Conservation (phyloP, 169 alveolate genomes). For the Cyclospora cayetanensis region DNA sequence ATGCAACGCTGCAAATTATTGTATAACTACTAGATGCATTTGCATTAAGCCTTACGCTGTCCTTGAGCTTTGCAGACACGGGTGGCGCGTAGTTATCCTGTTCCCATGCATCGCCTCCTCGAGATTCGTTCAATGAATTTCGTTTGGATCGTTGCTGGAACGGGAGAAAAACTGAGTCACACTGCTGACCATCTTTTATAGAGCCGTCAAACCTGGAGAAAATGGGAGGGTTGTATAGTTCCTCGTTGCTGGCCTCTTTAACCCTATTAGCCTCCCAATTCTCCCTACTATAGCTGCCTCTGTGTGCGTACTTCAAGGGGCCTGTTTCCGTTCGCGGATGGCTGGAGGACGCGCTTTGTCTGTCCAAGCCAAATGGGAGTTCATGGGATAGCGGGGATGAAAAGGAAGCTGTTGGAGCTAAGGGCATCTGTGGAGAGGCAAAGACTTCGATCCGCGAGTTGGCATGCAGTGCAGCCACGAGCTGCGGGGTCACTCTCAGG, state of each 20-base stretch:
- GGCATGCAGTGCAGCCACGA: slow-evolving; percentile 28
- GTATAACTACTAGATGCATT: neutral
- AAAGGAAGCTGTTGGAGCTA: neutral
- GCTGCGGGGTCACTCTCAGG: slow-evolving; percentile 41
- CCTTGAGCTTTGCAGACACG: neutral
- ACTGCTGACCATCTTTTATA: neutral
- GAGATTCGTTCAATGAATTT: neutral
- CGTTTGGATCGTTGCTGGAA: neutral
- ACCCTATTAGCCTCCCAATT: neutral
- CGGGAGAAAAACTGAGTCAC: neutral
- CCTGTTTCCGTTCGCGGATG: neutral
- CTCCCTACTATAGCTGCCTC: neutral
- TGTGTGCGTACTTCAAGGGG: neutral
- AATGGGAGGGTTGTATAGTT: neutral
- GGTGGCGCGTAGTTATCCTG: neutral
- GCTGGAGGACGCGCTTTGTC: neutral
- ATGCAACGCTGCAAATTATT: too few species aligned
- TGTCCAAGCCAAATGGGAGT: neutral
- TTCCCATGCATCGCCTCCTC: neutral
- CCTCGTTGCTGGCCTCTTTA: neutral
- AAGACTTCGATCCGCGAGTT: neutral
- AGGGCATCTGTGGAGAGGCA: slow-evolving; percentile 22
- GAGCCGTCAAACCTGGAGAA: neutral
- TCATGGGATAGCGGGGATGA: neutral
- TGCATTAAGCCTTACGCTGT: neutral